Conservation (phyloP, 83 land plant genomes). For the Thuja plicata region DNA sequence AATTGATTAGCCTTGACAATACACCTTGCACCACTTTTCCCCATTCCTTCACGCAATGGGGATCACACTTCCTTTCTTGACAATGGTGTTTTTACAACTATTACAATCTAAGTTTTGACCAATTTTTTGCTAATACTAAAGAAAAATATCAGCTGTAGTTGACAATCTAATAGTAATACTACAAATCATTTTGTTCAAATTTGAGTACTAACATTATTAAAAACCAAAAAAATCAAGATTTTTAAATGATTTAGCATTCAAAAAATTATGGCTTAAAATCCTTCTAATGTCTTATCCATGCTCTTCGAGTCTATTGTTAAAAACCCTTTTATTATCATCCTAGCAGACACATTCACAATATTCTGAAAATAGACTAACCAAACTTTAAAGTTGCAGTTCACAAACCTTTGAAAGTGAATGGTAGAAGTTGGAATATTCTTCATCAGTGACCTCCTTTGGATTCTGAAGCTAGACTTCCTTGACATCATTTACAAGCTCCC, state of each 20-base stretch:
- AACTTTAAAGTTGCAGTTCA: background rate
- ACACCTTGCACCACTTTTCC: slow-evolving; percentile 59
- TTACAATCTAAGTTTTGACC: background rate
- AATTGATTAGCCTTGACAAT: slow-evolving; percentile 95
- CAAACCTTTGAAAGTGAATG: no score
- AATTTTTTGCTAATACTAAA: no score
- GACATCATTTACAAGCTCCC: no score
- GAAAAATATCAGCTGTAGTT: no score
- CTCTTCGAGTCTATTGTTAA: background rate
- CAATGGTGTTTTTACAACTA: slow-evolving; percentile 16
- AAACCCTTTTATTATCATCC: background rate
- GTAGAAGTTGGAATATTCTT: no score
- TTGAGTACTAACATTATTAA: no score
- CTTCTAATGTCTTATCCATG: background rate
- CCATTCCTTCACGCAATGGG: no score
- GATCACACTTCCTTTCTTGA: slow-evolving; percentile 78
- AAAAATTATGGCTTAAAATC: background rate
- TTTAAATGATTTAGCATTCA: background rate
- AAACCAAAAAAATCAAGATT: no score
- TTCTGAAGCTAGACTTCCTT: no score
- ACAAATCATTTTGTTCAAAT: no score
- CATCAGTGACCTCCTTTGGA: no score
- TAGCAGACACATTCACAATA: background rate
- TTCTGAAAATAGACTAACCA: background rate
- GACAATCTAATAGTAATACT: no score